Base-by-base conservation (phyloP, 202 grass and related monocot species). In the Elaeis oleifera region DNA sequence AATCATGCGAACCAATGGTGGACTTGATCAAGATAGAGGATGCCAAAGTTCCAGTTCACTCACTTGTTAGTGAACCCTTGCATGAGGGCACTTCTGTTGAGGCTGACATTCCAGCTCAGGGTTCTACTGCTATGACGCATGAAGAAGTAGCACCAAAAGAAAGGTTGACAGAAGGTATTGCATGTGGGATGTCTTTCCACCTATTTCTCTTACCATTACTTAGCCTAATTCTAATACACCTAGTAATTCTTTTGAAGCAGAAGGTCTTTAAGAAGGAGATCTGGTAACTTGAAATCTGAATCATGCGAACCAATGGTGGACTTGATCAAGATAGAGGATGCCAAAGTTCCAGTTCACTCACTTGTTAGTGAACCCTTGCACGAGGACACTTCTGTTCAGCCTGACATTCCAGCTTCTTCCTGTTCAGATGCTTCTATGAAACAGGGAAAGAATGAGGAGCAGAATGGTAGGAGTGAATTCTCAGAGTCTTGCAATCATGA, bases 121-220 rank as follows among this genome's bases (percentile, higher is more conserved):
- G 24, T 18, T 63, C 49, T 63, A 64, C 16, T 66, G 25, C 58
- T 55, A 64, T 65, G 27, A 60, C 77, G 11, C 18, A 51, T 63
- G 21, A 56, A 11, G 21, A 56, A 11, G 60, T 65, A 27, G 32
- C 50, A 73, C 48, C 63, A 54, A 53, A 69, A 62, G 63, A 51
- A 49, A 48, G 39, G 21, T 20, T 49, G 53, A 16, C 28, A 59
- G 18, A 49, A 75, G 79, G 84, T 87, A 72, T 52, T 27, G 14
- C 8, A 49, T 19, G 66, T 61, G 23, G 77, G 59, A 60, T 65
- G 59, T 58, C 58, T 31, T 25, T 64, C 0, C 17, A 39, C 18
- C 68, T 1, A 23, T 27, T 3, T 69, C 18, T 18, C 22, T 63
- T 23, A 64, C 55, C 48, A 27, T 27, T 60, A 8, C 63, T 59